These are phyloP conservation scores for Ophiostoma triangulosporum DNA, from an alignment of 2,329 filamentous ascomycete species.

Conservation along the genomic window DNA sequence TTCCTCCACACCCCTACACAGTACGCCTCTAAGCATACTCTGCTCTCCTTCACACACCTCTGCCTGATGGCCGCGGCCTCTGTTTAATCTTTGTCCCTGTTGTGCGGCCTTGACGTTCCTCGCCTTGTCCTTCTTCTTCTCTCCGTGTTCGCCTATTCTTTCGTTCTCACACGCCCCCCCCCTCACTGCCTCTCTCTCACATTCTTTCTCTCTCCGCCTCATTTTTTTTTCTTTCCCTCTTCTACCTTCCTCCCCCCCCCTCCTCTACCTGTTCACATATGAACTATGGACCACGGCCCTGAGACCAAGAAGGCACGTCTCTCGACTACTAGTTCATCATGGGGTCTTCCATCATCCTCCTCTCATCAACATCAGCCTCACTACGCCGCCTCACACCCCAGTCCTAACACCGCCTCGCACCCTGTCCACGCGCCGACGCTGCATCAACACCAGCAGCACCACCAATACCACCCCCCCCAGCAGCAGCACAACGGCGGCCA, in stretches of 20 bases:
- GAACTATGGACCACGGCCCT: conserved; percentile 11
- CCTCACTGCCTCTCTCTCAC: neutral
- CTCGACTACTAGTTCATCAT: conserved; percentile 6
- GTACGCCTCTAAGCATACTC: neutral
- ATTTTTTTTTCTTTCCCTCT: neutral
- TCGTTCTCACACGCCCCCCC: neutral
- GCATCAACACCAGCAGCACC: conserved; percentile 18
- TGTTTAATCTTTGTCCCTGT: conserved; percentile 1
- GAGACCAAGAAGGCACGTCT: conserved; percentile 10
- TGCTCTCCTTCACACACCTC: neutral
- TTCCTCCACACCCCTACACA: neutral
- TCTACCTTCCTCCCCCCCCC: neutral
- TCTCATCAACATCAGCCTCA: conserved; percentile 1
- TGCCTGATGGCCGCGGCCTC: conserved; percentile 5
- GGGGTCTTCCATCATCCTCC: conserved; percentile 6
- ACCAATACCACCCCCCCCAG: conserved; percentile 2
- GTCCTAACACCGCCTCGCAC: conserved; percentile 25
- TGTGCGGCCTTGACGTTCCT: conserved; percentile 4
- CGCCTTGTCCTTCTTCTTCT: conserved; percentile 2
- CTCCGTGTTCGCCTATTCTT: conserved; percentile 1
- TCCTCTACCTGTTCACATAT: conserved; percentile 6
- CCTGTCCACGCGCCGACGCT: conserved; percentile 11
- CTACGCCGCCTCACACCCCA: conserved; percentile 29
- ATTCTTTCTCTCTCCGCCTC: neutral
- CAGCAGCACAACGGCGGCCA: conserved; percentile 1